Evolutionary conservation across 2,329 filamentous ascomycete genomes (phyloP).

Genomic region (Botryosphaeria dothidea): DNA sequence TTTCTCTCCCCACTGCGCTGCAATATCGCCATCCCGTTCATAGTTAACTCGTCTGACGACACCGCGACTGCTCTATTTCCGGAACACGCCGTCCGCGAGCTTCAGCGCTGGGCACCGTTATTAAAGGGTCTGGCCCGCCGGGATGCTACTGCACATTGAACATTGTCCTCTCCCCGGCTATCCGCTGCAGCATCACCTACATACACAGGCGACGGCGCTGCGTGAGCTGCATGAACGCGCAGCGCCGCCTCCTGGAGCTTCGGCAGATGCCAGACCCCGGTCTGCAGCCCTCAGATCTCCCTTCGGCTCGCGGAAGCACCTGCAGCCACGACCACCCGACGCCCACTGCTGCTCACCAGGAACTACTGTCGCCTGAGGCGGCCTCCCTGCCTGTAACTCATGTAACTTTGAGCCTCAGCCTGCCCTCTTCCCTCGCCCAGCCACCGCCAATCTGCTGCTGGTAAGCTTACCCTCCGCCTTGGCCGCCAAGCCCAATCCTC

Average conservation of each 20-base stretch:
- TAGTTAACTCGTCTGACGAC: background rate
- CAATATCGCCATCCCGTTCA: background rate
- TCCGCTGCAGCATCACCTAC: too few relatives aligned
- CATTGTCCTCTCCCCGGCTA: too few relatives aligned
- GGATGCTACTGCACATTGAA: background rate
- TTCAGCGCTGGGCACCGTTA: background rate
- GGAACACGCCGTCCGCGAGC: background rate
- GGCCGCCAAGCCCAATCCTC: background rate
- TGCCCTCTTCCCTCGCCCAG: background rate
- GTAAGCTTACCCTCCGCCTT: background rate
- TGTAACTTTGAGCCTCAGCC: background rate
- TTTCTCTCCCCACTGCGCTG: background rate
- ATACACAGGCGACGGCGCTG: too few relatives aligned
- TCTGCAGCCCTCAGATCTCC: slow-evolving; percentile 2
- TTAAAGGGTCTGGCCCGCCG: background rate
- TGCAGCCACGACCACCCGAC: background rate
- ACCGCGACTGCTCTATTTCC: background rate
- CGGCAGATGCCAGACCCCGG: slow-evolving; percentile 6
- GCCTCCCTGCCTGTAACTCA: background rate
- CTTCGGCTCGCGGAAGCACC: slow-evolving; percentile 9
- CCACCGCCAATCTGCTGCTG: background rate
- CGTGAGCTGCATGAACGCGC: background rate
- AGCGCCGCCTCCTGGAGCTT: background rate
- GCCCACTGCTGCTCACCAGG: background rate
- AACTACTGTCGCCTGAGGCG: slow-evolving; percentile 3